These are phyloP conservation scores for Aurantiochytrium sp. DNA, from an alignment of 108 stramenopile species.

Conservation along the genomic window DNA sequence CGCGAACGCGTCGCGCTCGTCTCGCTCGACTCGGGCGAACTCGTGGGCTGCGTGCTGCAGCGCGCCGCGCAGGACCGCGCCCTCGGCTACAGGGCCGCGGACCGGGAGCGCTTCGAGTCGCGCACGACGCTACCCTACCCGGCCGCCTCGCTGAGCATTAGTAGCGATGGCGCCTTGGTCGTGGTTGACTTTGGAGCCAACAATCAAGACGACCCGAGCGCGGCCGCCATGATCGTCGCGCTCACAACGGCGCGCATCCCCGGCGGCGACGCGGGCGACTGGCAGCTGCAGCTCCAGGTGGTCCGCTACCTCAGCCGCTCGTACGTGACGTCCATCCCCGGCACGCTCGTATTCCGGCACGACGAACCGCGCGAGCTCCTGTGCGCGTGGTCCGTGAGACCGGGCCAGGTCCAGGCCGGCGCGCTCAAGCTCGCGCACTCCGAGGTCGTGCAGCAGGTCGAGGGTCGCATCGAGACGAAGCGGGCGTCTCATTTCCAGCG, in stretches of 20 bases:
- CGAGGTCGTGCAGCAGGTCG: constrained; percentile 5
- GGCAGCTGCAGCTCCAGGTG: not conserved
- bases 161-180: not conserved
- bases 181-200: not conserved
- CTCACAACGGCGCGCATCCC: not conserved
- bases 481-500: not conserved
- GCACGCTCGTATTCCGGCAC: not conserved
- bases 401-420: not conserved
- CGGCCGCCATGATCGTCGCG: not conserved
- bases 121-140: not conserved
- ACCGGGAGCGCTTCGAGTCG: not conserved
- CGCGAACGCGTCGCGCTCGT: not conserved
- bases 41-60: not conserved
- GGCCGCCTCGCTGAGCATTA: not conserved
- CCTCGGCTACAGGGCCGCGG: not conserved
- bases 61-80: not conserved
- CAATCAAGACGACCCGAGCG: not conserved
- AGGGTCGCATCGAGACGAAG: not conserved
- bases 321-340: not conserved
- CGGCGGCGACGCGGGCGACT: not conserved
- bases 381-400: not conserved
- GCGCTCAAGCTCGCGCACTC: not conserved
- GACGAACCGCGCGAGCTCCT: not conserved
- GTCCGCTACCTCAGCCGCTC: not conserved
- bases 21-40: not conserved